phyloP scores from a whole-genome alignment of 257 asterid genomes.

The Anisodus acutangulus region DNA sequence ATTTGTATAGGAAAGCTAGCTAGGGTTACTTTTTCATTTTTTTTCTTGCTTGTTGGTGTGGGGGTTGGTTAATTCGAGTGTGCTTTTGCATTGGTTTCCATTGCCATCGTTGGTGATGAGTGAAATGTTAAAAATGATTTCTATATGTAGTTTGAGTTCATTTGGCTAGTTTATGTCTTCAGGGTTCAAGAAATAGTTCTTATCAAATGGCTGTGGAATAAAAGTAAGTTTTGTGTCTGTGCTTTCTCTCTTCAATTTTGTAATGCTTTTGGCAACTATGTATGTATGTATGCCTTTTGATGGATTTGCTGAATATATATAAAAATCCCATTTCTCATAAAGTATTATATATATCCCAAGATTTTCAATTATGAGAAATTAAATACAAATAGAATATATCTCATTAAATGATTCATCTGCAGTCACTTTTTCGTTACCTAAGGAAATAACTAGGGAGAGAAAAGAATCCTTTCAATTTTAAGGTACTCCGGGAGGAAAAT shows the following conservation, averaged over 20 bases:
- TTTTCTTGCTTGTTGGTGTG: not conserved
- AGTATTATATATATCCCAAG: not conserved
- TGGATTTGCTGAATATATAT: not conserved
- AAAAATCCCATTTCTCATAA: not conserved
- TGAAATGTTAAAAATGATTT: not conserved
- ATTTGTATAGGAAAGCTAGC: not conserved
- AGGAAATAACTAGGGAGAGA: not conserved
- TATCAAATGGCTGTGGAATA: not conserved
- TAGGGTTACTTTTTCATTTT: slow-evolving; percentile 9
- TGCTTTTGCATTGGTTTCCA: not conserved
- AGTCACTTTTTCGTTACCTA: not conserved
- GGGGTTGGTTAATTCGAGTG: not conserved
- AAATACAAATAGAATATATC: no score
- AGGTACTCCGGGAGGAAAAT: not conserved
- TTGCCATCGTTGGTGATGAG: not conserved
- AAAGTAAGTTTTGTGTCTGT: not conserved
- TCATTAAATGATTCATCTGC: not conserved
- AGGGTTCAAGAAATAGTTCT: not conserved
- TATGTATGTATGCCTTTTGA: not conserved
- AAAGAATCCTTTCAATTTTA: not conserved
- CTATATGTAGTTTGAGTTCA: not conserved
- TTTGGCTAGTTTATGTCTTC: not conserved
- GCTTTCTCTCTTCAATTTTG: not conserved
- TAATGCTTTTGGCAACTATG: not conserved
- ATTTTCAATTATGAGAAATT: no score